phyloP scores from a whole-genome alignment of 257 asterid species.

The Dorcoceras hygrometricum region DNA sequence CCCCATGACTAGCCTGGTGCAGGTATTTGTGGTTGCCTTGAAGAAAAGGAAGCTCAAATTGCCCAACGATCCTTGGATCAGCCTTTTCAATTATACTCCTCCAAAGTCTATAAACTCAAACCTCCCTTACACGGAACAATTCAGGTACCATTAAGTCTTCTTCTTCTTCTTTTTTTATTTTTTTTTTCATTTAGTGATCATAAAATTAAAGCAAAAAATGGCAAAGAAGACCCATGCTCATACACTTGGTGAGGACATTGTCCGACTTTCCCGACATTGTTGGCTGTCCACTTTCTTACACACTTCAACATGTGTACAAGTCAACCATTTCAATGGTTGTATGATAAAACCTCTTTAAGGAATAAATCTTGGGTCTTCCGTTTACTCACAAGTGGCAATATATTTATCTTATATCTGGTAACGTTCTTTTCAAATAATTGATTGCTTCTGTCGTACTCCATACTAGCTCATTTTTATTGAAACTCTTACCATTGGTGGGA shows the following conservation, averaged over 20 bases:
- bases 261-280: too few species aligned
- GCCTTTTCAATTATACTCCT: constrained; percentile 38
- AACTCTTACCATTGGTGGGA: too few species aligned
- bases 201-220: too few species aligned
- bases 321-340: background rate
- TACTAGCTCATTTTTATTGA: too few species aligned
- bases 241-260: too few species aligned
- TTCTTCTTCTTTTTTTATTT: too few species aligned
- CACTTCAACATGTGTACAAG: too few species aligned
- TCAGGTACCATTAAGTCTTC: constrained; percentile 43
- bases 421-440: background rate
- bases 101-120: constrained; percentile 52
- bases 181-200: background rate
- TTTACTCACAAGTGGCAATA: background rate
- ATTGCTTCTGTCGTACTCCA: too few species aligned
- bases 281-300: too few species aligned
- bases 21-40: constrained; percentile 47
- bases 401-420: too few species aligned
- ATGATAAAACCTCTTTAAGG: background rate
- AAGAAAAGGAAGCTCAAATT: constrained; percentile 50
- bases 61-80: constrained; percentile 47
- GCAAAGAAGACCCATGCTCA: too few species aligned
- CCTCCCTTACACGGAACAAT: constrained; percentile 57
- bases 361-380: background rate
- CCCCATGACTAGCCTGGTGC: constrained; percentile 52